A percentile compares a stretch with the other conserved stretches of the same genome.
phyloP scores from a whole-genome alignment of 148 eudicot species.

The Rhododendron henanense region DNA sequence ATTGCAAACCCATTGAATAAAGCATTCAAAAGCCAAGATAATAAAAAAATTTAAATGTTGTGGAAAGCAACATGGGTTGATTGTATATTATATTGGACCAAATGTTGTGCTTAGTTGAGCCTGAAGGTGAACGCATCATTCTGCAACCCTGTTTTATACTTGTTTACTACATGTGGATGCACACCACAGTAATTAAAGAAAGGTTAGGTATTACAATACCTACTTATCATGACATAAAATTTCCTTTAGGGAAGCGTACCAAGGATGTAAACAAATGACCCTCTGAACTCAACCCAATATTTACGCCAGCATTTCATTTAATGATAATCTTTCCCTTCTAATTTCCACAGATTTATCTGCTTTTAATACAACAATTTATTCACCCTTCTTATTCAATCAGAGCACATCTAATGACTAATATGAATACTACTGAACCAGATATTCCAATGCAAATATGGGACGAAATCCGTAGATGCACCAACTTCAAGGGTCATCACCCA shows the following conservation, averaged over 20 bases:
- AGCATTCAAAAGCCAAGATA: not conserved
- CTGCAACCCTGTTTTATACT: not conserved
- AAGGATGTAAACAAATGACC: not conserved
- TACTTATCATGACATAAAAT: not conserved
- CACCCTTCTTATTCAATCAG: not conserved
- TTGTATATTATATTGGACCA: not conserved
- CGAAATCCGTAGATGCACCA: not conserved
- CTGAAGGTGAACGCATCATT: slow-evolving; percentile 1
- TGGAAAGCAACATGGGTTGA: slow-evolving; percentile 2
- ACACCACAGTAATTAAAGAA: not conserved
- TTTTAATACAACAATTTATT: not conserved
- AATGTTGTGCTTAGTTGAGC: slow-evolving; percentile 1
- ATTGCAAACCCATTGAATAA: not conserved
- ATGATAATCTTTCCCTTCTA: not conserved
- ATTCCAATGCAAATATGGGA: not conserved
- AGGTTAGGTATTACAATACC: not conserved
- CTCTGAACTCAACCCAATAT: not conserved
- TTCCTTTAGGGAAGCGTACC: not conserved
- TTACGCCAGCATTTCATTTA: not conserved
- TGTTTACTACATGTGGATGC: not conserved
- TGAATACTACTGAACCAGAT: not conserved
- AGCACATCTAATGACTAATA: not conserved
- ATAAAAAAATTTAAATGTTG: not conserved
- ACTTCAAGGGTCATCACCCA: not conserved
- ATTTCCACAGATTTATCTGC: not conserved